Evolutionary conservation across 306 rosid species (phyloP).

Genomic region (Carpinus viminea): DNA sequence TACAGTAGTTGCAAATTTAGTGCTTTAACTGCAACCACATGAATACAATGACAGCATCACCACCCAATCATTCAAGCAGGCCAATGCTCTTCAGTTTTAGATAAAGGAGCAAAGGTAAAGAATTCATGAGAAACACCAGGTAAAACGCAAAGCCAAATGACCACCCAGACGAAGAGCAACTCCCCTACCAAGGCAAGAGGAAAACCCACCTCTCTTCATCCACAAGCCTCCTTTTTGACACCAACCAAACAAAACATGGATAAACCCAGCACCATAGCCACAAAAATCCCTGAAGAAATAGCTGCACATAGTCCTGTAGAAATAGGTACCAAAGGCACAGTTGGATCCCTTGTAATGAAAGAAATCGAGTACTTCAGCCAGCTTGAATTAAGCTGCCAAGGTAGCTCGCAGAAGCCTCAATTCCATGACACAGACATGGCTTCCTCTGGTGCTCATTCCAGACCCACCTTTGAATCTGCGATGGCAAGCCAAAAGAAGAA

Average conservation of each 20-base stretch:
- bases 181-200: conserved; percentile 38
- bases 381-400: conserved; percentile 39
- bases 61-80: conserved; percentile 33
- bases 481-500: conserved; percentile 53
- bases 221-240: conserved; percentile 43
- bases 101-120: conserved; percentile 42
- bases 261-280: conserved; percentile 33
- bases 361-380: conserved; percentile 62
- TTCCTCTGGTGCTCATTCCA: conserved; percentile 46
- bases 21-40: conserved; percentile 56
- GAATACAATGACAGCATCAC: conserved; percentile 48
- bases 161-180: conserved; percentile 38
- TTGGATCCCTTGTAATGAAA: conserved; percentile 65
- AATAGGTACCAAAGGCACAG: conserved; percentile 67
- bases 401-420: conserved; percentile 37
- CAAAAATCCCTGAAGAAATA: conserved; percentile 38
- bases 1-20: conserved; percentile 33
- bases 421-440: conserved; percentile 29
- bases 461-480: conserved; percentile 34
- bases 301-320: conserved; percentile 43
- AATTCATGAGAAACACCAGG: conserved; percentile 37
- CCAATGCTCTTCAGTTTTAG: conserved; percentile 31
- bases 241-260: conserved; percentile 42
- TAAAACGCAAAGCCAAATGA: conserved; percentile 35
- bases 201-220: conserved; percentile 37